Evolutionary conservation across 257 asterid species (phyloP).

Genomic region (Gentiana dahurica): DNA sequence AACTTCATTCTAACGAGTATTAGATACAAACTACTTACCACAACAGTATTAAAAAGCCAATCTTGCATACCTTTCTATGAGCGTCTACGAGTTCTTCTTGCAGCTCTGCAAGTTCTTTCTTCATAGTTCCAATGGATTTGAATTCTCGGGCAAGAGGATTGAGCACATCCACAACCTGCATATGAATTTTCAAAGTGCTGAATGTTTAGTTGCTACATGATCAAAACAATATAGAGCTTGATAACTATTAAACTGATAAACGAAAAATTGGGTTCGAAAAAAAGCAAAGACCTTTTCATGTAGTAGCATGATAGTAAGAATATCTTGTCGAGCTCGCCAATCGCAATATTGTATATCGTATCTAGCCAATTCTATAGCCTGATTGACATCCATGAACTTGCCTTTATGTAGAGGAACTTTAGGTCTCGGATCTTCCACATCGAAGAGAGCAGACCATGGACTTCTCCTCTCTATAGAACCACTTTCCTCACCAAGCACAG

Average conservation of each 20-base stretch:
- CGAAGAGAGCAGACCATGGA: constrained; percentile 64
- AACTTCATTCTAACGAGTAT: no score
- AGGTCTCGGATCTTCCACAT: constrained; percentile 88
- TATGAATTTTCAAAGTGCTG: not conserved
- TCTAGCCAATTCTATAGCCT: constrained; percentile 86
- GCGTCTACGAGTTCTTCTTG: constrained; percentile 71
- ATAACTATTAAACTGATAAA: not conserved
- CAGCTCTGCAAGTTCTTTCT: constrained; percentile 77
- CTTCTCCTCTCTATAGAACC: constrained; percentile 42
- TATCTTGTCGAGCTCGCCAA: constrained; percentile 97
- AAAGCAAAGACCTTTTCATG: constrained; percentile 64
- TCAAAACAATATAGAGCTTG: not conserved
- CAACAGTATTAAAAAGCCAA: no score
- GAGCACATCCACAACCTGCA: constrained; percentile 80
- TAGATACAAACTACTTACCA: no score
- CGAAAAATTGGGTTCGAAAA: no score
- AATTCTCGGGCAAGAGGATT: constrained; percentile 97
- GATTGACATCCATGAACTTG: constrained; percentile 65
- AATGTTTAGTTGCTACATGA: not conserved
- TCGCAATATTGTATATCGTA: constrained; percentile 83
- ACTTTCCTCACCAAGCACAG: constrained; percentile 63
- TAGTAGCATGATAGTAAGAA: constrained; percentile 80
- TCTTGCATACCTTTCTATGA: constrained; percentile 59
- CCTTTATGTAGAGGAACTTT: constrained; percentile 66
- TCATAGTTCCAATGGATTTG: constrained; percentile 84